These are phyloP conservation scores for Lactarius sp. DNA, from an alignment of 768 basidiomycete genomes.

Conservation along the genomic window DNA sequence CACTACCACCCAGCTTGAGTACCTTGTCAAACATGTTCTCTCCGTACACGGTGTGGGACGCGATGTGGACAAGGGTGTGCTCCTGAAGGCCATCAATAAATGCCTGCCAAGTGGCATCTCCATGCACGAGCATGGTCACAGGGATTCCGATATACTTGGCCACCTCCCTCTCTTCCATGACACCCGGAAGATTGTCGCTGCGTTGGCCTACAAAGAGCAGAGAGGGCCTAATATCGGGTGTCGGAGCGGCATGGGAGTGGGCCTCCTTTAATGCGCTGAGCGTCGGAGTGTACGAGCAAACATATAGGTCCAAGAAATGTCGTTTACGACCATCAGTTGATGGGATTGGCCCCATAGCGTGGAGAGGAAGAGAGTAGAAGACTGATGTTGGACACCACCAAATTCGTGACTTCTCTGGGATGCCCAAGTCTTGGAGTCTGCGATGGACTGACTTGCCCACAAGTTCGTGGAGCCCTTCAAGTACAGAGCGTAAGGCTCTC, in stretches of 20 bases:
- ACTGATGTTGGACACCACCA: too few species aligned
- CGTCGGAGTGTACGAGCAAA: slow-evolving; percentile 20
- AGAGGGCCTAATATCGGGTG: background rate
- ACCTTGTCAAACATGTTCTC: background rate
- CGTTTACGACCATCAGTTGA: background rate
- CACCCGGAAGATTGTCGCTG: background rate
- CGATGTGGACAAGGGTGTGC: slow-evolving; percentile 6
- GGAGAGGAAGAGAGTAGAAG: background rate
- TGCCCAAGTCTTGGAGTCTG: too few species aligned
- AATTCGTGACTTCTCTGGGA: too few species aligned
- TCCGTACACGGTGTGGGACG: background rate
- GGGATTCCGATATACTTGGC: background rate
- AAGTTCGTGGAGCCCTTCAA: too few species aligned
- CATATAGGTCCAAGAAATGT: slow-evolving; percentile 11
- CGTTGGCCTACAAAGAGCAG: slow-evolving; percentile 9
- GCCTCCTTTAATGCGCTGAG: slow-evolving; percentile 4
- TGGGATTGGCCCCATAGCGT: slow-evolving; percentile 17
- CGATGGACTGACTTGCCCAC: too few species aligned
- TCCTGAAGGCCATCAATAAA: background rate
- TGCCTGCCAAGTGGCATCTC: background rate
- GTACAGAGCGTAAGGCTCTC: too few species aligned
- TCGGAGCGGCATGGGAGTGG: background rate
- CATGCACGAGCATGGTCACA: background rate
- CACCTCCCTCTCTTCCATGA: background rate
- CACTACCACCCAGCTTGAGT: background rate